phyloP scores from a whole-genome alignment of 805 yeast species.

The Candida nitratophila region DNA sequence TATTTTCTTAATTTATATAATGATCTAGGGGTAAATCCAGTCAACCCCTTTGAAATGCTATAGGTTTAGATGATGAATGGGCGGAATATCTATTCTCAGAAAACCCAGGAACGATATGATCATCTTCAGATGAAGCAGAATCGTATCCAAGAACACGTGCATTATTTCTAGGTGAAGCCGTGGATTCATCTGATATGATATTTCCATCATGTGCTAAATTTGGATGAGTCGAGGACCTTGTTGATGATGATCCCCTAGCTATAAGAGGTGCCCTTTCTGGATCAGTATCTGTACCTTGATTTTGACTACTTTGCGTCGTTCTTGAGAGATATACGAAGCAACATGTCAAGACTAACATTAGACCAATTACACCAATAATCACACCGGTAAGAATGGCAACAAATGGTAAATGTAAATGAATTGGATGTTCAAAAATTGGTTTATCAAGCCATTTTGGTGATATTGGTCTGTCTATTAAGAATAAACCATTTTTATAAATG shows the following conservation, averaged over 20 bases:
- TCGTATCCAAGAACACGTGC: slow-evolving; percentile 1
- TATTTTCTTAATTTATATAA: no score
- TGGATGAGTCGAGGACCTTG: no score
- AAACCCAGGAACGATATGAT: slow-evolving; percentile 6
- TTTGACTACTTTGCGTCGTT: not conserved
- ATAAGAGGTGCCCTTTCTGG: slow-evolving; percentile 10
- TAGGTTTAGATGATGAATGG: slow-evolving; percentile 21
- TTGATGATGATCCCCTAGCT: not conserved
- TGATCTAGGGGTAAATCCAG: not conserved
- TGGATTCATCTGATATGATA: not conserved
- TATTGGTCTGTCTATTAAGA: slow-evolving; percentile 62
- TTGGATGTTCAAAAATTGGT: slow-evolving; percentile 27
- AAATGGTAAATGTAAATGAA: slow-evolving; percentile 58
- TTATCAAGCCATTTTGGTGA: slow-evolving; percentile 53
- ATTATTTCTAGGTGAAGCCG: slow-evolving; percentile 1
- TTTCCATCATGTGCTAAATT: slow-evolving; percentile 1
- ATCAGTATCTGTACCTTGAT: not conserved
- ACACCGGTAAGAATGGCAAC: slow-evolving; percentile 65
- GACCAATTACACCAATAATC: slow-evolving; percentile 47
- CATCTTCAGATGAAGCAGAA: not conserved
- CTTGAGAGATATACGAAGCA: slow-evolving; percentile 24
- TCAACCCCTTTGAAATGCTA: slow-evolving; percentile 3
- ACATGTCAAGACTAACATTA: slow-evolving; percentile 27
- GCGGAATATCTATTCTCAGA: slow-evolving; percentile 21
- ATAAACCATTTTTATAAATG: slow-evolving; percentile 41